A percentile compares a stretch with the other conserved stretches of the same genome.
Evolutionary conservation across 352 stramenopile genomes (phyloP).

Genomic region (Phytophthora hybrid): DNA sequence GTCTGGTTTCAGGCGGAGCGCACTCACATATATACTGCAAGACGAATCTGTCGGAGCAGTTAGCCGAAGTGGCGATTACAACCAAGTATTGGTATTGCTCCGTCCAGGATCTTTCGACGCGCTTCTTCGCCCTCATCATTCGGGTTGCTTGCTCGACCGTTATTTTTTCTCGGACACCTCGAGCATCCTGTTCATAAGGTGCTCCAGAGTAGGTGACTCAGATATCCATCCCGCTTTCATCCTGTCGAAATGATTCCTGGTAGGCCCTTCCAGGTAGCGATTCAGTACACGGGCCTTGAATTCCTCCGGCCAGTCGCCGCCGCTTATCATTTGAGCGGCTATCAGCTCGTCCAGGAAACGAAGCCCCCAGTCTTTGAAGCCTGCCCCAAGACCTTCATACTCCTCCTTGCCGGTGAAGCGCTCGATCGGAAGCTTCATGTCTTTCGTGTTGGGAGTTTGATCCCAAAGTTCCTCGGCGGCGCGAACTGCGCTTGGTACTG

Average conservation of each 20-base stretch:
- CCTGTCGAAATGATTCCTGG: not conserved
- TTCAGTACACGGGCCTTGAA: not conserved
- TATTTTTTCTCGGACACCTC: not conserved
- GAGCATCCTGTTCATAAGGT: not conserved
- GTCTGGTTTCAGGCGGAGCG: not conserved
- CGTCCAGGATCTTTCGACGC: not conserved
- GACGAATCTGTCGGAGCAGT: not conserved
- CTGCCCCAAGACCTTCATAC: not conserved
- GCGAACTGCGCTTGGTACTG: not conserved
- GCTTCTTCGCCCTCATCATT: not conserved
- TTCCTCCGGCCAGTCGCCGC: not conserved
- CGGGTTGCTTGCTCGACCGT: not conserved
- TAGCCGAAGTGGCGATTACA: not conserved
- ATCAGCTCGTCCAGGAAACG: not conserved
- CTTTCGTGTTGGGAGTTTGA: not conserved
- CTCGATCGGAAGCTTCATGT: not conserved
- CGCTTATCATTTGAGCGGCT: not conserved
- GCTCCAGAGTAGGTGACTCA: not conserved
- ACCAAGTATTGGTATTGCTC: not conserved
- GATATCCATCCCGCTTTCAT: not conserved
- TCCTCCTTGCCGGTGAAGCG: not conserved
- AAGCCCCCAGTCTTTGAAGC: not conserved
- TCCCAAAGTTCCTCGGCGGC: not conserved
- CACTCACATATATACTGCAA: not conserved
- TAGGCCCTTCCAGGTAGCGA: not conserved